A percentile compares a stretch with the other conserved stretches of the same genome.
phyloP scores from a whole-genome alignment of 306 rosid species.

The Medicago lupulina region DNA sequence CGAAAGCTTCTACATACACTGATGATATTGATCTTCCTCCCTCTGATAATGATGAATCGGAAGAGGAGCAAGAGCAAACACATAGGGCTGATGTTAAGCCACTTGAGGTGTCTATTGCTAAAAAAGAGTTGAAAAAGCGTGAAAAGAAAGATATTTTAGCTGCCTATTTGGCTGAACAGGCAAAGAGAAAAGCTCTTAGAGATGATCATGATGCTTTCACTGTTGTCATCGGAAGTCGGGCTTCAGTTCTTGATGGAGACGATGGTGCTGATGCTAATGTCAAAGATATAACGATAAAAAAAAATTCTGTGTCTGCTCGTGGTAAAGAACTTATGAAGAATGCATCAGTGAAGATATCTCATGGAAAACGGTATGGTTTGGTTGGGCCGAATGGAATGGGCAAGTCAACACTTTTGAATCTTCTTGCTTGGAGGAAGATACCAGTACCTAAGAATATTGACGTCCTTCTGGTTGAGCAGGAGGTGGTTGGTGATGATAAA shows the following conservation, averaged over 20 bases:
- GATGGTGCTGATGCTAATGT: constrained; percentile 20
- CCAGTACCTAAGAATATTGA: constrained; percentile 84
- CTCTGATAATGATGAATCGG: not conserved
- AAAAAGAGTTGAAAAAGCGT: constrained; percentile 27
- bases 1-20: too few species aligned
- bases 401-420: constrained; percentile 77
- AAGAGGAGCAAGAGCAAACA: not conserved
- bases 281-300: constrained; percentile 10
- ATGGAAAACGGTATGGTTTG: constrained; percentile 72
- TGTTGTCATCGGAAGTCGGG: constrained; percentile 15
- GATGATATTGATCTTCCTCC: constrained; percentile 13
- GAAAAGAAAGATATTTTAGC: constrained; percentile 19
- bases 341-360: constrained; percentile 49
- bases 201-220: constrained; percentile 27
- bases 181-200: constrained; percentile 15
- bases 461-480: constrained; percentile 82
- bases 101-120: constrained; percentile 11
- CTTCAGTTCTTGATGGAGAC: constrained; percentile 28
- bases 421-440: constrained; percentile 87
- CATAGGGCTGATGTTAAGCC: constrained; percentile 16
- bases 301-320: not conserved
- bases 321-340: constrained; percentile 23
- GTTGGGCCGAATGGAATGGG: constrained; percentile 78
- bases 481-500: constrained; percentile 75
- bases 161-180: constrained; percentile 5